phyloP scores from a whole-genome alignment of 2,329 filamentous ascomycete species.

The Davidsoniella eucalypti region DNA sequence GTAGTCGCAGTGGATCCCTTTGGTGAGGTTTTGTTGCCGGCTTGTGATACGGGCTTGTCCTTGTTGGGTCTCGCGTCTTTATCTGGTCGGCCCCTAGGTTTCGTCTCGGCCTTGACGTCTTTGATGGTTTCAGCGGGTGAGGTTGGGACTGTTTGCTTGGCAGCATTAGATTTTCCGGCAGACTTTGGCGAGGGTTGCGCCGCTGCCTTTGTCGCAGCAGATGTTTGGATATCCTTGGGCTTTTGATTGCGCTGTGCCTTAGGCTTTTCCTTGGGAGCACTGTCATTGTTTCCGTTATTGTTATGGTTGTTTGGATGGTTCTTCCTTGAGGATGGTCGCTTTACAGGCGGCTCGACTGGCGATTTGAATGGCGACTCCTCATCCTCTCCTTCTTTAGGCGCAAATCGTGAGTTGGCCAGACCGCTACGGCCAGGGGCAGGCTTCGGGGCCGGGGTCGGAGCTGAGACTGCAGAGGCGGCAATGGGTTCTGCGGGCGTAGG shows the following conservation, averaged over 20 bases:
- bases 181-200: neutral
- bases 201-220: neutral
- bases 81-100: neutral
- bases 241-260: conserved; percentile 2
- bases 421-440: conserved; percentile 3
- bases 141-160: neutral
- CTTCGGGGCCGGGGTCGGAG: conserved; percentile 7
- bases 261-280: conserved; percentile 1
- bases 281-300: too few species aligned
- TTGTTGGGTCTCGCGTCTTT: neutral
- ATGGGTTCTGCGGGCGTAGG: neutral
- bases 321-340: too few species aligned
- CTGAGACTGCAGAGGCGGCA: neutral
- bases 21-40: neutral
- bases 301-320: too few species aligned
- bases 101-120: neutral
- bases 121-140: neutral
- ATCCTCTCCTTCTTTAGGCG: conserved; percentile 12
- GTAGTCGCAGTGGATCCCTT: neutral
- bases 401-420: conserved; percentile 9
- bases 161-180: too few species aligned
- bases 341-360: conserved; percentile 4
- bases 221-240: too few species aligned
- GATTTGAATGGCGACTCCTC: conserved; percentile 8
- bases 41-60: too few species aligned